These are phyloP conservation scores for Fragaria vesca DNA, from an alignment of 306 rosid species.

Conservation along the genomic window DNA sequence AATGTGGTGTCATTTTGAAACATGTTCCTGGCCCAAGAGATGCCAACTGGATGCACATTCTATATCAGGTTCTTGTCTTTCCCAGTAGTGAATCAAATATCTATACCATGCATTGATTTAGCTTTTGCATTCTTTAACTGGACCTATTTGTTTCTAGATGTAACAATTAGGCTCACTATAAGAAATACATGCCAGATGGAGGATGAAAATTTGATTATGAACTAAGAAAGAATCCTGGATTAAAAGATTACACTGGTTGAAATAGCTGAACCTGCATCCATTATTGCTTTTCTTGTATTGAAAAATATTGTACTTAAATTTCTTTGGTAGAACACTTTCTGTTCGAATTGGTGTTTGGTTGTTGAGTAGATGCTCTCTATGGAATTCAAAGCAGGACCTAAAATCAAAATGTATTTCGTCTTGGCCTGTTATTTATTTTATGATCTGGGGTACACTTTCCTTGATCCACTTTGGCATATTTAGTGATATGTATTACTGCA, in stretches of 20 bases:
- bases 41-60: constrained; percentile 93
- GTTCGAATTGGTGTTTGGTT: background rate
- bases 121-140: background rate
- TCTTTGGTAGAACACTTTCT: background rate
- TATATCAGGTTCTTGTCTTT: constrained; percentile 64
- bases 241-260: background rate
- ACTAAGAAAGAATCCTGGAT: background rate
- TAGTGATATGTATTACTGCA: background rate
- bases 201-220: background rate
- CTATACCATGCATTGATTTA: background rate
- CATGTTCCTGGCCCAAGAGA: constrained; percentile 94
- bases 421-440: background rate
- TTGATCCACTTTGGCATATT: background rate
- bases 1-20: constrained; percentile 88
- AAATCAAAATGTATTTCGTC: background rate
- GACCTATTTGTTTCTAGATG: background rate
- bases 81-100: background rate
- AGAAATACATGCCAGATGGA: background rate
- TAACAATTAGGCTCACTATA: background rate
- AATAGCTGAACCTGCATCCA: background rate
- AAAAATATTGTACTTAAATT: background rate
- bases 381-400: background rate
- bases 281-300: background rate
- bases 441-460: background rate
- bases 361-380: background rate